Evolutionary conservation across 2,329 filamentous ascomycete genomes (phyloP).

Genomic region (Rosellinia necatrix): DNA sequence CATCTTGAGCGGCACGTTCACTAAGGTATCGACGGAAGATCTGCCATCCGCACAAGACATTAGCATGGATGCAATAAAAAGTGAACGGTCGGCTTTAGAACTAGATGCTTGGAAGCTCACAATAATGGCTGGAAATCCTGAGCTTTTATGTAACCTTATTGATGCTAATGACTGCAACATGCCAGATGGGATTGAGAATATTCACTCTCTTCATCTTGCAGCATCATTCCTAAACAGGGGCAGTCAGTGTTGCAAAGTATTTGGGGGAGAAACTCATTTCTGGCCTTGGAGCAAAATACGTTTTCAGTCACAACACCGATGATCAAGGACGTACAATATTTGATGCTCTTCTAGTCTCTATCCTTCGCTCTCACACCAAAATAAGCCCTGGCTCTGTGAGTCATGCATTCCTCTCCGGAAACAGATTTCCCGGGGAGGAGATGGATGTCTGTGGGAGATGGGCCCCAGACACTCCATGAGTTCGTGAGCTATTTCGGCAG

Average conservation of each 20-base stretch:
- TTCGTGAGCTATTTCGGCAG: conserved; percentile 38
- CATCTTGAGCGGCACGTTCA: background rate
- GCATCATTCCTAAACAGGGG: conserved; percentile 44
- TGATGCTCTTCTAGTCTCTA: conserved; percentile 45
- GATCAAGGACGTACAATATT: conserved; percentile 45
- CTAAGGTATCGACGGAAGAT: background rate
- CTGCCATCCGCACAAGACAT: conserved; percentile 22
- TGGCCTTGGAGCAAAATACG: conserved; percentile 4
- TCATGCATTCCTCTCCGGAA: conserved; percentile 31
- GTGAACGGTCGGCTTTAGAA: conserved; percentile 5
- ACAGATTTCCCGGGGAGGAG: conserved; percentile 45
- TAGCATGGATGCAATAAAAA: conserved; percentile 14
- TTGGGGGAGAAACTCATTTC: conserved; percentile 16
- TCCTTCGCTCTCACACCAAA: conserved; percentile 45
- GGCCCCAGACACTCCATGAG: conserved; percentile 45
- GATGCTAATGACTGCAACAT: background rate
- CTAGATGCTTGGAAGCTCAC: conserved; percentile 28
- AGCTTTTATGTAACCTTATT: background rate
- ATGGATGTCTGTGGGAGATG: conserved; percentile 50
- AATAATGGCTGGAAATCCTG: conserved; percentile 32
- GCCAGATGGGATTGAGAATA: background rate
- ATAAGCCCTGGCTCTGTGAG: conserved; percentile 37
- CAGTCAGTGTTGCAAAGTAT: conserved; percentile 40
- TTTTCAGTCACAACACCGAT: conserved; percentile 30
- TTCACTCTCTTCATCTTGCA: conserved; percentile 45